phyloP scores from a whole-genome alignment of 2,329 filamentous ascomycete genomes.

The Chaetomiaceae sp. region DNA sequence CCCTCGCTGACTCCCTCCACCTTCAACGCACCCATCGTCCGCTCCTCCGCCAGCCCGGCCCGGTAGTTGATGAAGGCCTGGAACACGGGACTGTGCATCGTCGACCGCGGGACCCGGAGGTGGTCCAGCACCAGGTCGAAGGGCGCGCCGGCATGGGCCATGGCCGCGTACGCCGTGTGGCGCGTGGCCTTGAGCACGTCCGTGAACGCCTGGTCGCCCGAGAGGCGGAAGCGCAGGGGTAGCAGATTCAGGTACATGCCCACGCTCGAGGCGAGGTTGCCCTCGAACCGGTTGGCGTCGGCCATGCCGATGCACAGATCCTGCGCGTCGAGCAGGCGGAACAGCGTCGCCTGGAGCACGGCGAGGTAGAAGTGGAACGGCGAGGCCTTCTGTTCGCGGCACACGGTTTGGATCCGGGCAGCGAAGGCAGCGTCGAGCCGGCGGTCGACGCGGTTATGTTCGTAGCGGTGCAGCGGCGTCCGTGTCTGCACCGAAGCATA shows the following conservation, averaged over 20 bases:
- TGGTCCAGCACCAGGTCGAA: slow-evolving; percentile 43
- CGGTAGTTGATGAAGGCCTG: slow-evolving; percentile 36
- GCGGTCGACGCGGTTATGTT: not conserved
- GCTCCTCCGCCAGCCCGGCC: slow-evolving; percentile 19
- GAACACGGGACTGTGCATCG: slow-evolving; percentile 40
- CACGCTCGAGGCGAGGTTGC: slow-evolving; percentile 24
- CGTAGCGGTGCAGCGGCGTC: not conserved
- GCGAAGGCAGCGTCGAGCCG: not conserved
- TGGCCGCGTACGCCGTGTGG: slow-evolving; percentile 29
- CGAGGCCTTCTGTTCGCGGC: slow-evolving; percentile 21
- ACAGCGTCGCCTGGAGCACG: slow-evolving; percentile 27
- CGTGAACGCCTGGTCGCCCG: slow-evolving; percentile 23
- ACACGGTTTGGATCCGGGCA: slow-evolving; percentile 23
- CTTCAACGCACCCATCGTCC: slow-evolving; percentile 17
- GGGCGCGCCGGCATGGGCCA: slow-evolving; percentile 39
- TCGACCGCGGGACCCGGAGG: slow-evolving; percentile 36
- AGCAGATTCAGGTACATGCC: slow-evolving; percentile 37
- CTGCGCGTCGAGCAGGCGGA: slow-evolving; percentile 20
- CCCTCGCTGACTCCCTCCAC: slow-evolving; percentile 16
- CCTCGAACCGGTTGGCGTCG: slow-evolving; percentile 32
- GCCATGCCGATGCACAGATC: slow-evolving; percentile 36
- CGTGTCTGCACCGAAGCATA: slow-evolving; percentile 27
- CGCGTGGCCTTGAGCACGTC: slow-evolving; percentile 25
- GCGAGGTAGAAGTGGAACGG: slow-evolving; percentile 31
- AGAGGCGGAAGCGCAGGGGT: slow-evolving; percentile 27